Conservation (phyloP, 106 monocot species). For the Dendrobium nobile region DNA sequence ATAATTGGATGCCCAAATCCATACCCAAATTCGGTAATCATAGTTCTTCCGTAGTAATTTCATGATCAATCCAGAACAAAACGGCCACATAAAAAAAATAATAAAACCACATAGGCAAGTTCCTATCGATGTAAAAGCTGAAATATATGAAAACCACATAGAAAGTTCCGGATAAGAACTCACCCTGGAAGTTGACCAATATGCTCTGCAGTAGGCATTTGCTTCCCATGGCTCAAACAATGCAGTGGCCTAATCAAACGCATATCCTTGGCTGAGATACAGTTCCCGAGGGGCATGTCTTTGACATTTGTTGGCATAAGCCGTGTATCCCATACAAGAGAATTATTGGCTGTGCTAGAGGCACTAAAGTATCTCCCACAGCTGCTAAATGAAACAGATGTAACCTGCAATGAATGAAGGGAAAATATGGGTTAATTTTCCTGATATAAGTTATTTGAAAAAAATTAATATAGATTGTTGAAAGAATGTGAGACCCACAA, state of each 20-base stretch:
- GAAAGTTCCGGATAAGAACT: conserved; percentile 5
- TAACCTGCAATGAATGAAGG: conserved; percentile 41
- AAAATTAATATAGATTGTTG: neutral
- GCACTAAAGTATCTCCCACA: conserved; percentile 86
- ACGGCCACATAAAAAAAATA: neutral
- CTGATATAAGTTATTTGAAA: neutral
- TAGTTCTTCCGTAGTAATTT: neutral
- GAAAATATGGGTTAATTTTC: neutral
- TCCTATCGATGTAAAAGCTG: neutral
- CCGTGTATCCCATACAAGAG: conserved; percentile 81
- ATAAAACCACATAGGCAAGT: neutral
- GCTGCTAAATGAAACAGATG: conserved; percentile 68
- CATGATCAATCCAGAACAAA: neutral
- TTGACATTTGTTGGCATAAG: conserved; percentile 43
- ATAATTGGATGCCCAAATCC: too few relatives aligned
- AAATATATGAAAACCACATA: neutral
- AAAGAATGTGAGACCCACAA: too few relatives aligned
- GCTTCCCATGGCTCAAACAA: conserved; percentile 75
- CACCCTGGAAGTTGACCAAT: conserved; percentile 68
- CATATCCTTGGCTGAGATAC: conserved; percentile 14
- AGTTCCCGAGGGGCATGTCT: conserved; percentile 14
- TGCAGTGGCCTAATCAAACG: conserved; percentile 62
- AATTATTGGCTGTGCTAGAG: conserved; percentile 71
- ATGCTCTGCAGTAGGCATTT: conserved; percentile 75
- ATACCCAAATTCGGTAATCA: neutral